Evolutionary conservation across 192 early-diverging fungal genomes (phyloP), one percentile per base, ranked within the genome.

Genomic region (Mortierella claussenii): DNA sequence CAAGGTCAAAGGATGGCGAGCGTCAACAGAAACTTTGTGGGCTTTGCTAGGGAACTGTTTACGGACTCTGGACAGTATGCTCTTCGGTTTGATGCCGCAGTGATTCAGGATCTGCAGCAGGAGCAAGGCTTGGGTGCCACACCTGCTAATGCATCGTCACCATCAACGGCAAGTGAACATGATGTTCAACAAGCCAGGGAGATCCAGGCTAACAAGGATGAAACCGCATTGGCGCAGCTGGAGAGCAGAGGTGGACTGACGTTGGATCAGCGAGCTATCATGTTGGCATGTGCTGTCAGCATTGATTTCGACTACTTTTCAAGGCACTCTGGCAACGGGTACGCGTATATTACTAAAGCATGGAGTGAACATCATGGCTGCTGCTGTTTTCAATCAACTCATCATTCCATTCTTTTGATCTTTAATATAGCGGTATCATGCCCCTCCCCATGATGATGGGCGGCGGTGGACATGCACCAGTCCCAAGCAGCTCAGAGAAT

Each of bases 281-380:
- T 89, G 28, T 80, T 97, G 49, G 91, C 90, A 0, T 90, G 89
- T 49, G 95, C 94, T 60, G 84, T 96, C 55, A 90, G 89, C 18
- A 92, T 94, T 49, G 95, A 96, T 62, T 90, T 93, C 69, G 95
- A 96, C 71, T 96, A 95, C 75, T 96, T 95, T 79, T 89, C 85
- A 31, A 70, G 92, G 42, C 92, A 94, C 61, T 92, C 90, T 6
- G 68, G 55, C 2, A 73, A 83, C 67, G 86, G 83, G 48, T 67
- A 62, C 31, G 73, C 30, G 44, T 52, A 2, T 44, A 20, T 18
- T 30, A 10, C 43, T n/a, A n/a, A n/a, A n/a, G n/a, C n/a, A n/a
- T n/a, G n/a, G n/a, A n/a, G n/a, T n/a, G n/a, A n/a, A n/a, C n/a
- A n/a, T n/a, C n/a, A n/a, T n/a, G n/a, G n/a, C n/a, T n/a, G n/a